Percentiles rank a stretch among this genome's conserved stretches.
phyloP scores from a whole-genome alignment of 208 protist species.

The Leishmania aethiopica region DNA sequence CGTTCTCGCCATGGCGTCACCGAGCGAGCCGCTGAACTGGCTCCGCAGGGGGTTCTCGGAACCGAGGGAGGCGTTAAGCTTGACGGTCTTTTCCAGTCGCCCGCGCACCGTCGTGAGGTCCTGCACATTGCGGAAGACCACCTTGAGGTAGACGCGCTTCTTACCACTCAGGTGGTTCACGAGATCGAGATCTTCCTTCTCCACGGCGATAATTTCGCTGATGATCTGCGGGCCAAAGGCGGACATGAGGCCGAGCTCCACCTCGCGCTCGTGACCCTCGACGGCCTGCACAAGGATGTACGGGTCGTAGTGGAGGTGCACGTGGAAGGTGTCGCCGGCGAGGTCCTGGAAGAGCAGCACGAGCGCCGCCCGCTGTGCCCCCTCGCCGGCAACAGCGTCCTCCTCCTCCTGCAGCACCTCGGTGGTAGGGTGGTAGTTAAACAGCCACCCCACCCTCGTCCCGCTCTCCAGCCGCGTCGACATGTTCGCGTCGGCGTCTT shows the following conservation, averaged over 20 bases:
- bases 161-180: constrained; percentile 97
- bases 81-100: constrained; percentile 80
- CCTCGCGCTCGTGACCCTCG: constrained; percentile 92
- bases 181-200: constrained; percentile 97
- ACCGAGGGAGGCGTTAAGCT: constrained; percentile 51
- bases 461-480: constrained; percentile 64
- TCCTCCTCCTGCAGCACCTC: constrained; percentile 34
- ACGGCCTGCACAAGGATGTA: constrained; percentile 80
- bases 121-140: constrained; percentile 95
- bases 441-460: constrained; percentile 84
- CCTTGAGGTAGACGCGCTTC: constrained; percentile 93
- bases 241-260: constrained; percentile 93
- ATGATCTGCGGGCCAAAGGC: constrained; percentile 91
- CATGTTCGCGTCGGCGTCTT: not conserved
- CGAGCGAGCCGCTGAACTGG: constrained; percentile 64
- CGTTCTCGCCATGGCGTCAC: constrained; percentile 70
- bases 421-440: constrained; percentile 88
- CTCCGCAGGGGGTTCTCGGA: constrained; percentile 50
- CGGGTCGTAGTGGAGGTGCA: constrained; percentile 73
- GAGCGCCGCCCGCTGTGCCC: constrained; percentile 51
- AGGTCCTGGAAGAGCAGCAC: constrained; percentile 85
- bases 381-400: constrained; percentile 33
- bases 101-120: constrained; percentile 93
- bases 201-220: constrained; percentile 71
- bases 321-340: constrained; percentile 78